These are phyloP conservation scores for Dorcoceras hygrometricum DNA, from an alignment of 257 asterid species.

Conservation along the genomic window DNA sequence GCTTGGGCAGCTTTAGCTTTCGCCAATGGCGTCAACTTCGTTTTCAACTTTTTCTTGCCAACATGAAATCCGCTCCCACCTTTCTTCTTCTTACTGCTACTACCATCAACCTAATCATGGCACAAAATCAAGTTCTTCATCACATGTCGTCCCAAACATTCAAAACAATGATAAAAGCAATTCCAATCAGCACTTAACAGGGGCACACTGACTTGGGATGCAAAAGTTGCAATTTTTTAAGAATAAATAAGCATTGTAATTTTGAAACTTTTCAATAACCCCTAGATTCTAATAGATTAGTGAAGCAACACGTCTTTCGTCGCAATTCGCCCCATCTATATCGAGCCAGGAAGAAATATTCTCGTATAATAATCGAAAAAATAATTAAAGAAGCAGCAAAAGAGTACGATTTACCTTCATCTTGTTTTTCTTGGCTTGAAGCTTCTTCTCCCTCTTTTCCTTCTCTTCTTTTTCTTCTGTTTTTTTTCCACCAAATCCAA, in stretches of 20 bases:
- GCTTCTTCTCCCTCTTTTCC: slow-evolving; percentile 67
- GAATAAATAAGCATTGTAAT: neutral
- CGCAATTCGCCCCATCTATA: neutral
- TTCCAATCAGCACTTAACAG: neutral
- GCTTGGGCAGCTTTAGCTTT: slow-evolving; percentile 99
- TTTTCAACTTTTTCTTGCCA: slow-evolving; percentile 91
- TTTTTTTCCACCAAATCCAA: slow-evolving; percentile 23
- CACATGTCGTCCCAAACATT: neutral
- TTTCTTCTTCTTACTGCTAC: slow-evolving; percentile 65
- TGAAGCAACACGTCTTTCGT: neutral
- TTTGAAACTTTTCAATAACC: neutral
- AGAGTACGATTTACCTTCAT: slow-evolving; percentile 92
- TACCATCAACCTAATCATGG: slow-evolving; percentile 74
- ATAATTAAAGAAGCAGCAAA: neutral
- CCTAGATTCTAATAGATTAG: neutral
- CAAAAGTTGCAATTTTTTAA: neutral
- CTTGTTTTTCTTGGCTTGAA: slow-evolving; percentile 81
- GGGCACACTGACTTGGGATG: neutral
- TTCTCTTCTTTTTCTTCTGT: slow-evolving; percentile 70
- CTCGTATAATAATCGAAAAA: neutral
- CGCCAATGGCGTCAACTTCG: slow-evolving; percentile 75
- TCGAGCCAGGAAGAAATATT: neutral
- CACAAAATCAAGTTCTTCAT: slow-evolving; percentile 20
- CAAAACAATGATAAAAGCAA: neutral
- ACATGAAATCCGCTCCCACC: slow-evolving; percentile 75